These are phyloP conservation scores for Adansonia gregorii DNA, from an alignment of 441 rosid species.

Conservation along the genomic window DNA sequence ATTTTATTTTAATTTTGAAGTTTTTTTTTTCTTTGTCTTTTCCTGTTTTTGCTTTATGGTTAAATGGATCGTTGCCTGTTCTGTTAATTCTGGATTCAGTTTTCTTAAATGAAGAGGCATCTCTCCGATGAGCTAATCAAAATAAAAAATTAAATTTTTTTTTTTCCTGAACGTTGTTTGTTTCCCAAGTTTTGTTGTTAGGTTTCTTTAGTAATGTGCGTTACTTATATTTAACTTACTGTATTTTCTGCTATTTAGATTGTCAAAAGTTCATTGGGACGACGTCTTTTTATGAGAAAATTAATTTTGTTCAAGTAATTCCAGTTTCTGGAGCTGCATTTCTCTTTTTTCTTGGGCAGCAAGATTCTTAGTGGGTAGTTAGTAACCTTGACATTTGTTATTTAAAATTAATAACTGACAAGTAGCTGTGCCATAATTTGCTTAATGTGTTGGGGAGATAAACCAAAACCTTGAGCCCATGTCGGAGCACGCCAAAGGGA, in stretches of 20 bases:
- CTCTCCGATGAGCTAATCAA: neutral
- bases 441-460: neutral
- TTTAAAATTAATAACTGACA: neutral
- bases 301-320: neutral
- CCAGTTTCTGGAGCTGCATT: conserved; percentile 14
- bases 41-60: neutral
- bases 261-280: neutral
- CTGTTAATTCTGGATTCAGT: neutral
- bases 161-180: neutral
- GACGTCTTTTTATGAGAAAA: neutral
- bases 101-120: neutral
- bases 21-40: neutral
- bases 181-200: neutral
- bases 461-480: neutral
- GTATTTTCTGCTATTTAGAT: neutral
- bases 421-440: neutral
- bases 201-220: neutral
- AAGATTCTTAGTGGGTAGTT: neutral
- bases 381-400: neutral
- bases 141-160: neutral
- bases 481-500: neutral
- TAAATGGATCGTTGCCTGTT: neutral
- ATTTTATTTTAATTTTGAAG: neutral
- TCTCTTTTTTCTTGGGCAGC: neutral
- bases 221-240: neutral